Conservation (phyloP, 2,329 filamentous ascomycete species). For the Monosporascus cannonballus region DNA sequence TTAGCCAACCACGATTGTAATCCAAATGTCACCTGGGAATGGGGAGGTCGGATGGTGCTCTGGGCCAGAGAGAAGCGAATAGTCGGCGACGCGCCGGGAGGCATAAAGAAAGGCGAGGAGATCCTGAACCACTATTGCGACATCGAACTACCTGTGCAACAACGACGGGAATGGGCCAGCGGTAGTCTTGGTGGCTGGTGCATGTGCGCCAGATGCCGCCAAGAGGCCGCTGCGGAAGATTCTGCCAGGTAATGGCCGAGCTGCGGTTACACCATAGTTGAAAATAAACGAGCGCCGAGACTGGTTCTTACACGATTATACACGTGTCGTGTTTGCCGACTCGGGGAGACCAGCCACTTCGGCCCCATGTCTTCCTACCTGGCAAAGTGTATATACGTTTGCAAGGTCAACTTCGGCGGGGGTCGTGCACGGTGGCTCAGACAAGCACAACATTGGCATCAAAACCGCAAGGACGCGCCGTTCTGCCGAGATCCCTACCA, state of each 20-base stretch:
- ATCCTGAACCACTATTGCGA: constrained; percentile 95
- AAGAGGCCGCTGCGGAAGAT: constrained; percentile 49
- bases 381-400: neutral
- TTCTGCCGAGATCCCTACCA: no score
- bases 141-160: constrained; percentile 66
- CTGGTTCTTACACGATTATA: constrained; percentile 20
- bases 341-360: constrained; percentile 4
- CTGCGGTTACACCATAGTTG: neutral
- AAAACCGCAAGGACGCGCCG: no score
- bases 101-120: constrained; percentile 74
- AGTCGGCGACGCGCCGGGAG: constrained; percentile 43
- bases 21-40: constrained; percentile 92
- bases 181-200: constrained; percentile 87
- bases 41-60: constrained; percentile 73
- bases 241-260: constrained; percentile 9
- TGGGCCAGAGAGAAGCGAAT: constrained; percentile 55
- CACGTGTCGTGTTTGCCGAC: constrained; percentile 20
- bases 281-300: constrained; percentile 7
- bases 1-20: constrained; percentile 94
- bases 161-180: constrained; percentile 81
- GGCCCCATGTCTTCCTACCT: neutral
- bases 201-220: constrained; percentile 75
- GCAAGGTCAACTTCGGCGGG: no score
- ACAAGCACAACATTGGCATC: no score
- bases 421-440: no score